Percentiles rank a stretch among this genome's conserved stretches.
Evolutionary conservation across 73 alveolate genomes (phyloP).

Genomic region (Tetrahymena malaccensis): DNA sequence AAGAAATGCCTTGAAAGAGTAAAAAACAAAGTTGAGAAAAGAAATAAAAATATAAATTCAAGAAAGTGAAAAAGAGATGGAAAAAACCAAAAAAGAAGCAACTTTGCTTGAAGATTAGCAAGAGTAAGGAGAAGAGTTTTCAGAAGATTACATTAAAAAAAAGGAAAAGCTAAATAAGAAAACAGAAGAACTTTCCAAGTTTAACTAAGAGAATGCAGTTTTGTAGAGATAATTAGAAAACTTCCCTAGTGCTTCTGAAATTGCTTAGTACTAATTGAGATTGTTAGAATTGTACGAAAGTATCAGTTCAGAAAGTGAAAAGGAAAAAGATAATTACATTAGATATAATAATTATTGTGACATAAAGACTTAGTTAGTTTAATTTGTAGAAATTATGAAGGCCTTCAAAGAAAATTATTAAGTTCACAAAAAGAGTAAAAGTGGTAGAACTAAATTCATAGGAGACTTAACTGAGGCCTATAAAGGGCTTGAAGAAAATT

Average conservation of each 20-base stretch:
- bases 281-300: slow-evolving; percentile 48
- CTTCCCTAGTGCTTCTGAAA: slow-evolving; percentile 43
- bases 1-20: slow-evolving; percentile 9
- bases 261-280: slow-evolving; percentile 45
- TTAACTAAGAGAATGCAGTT: slow-evolving; percentile 51
- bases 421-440: slow-evolving; percentile 19
- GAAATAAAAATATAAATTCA: slow-evolving; percentile 20
- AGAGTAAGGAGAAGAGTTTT: not conserved
- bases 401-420: slow-evolving; percentile 31
- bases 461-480: slow-evolving; percentile 20
- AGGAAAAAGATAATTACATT: slow-evolving; percentile 15
- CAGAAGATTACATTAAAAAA: slow-evolving; percentile 9
- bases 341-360: slow-evolving; percentile 44
- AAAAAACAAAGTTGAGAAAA: slow-evolving; percentile 4
- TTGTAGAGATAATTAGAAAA: slow-evolving; percentile 46
- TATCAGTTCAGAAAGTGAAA: slow-evolving; percentile 45
- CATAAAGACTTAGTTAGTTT: slow-evolving; percentile 12
- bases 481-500: slow-evolving; percentile 13
- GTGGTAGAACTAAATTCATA: slow-evolving; percentile 27
- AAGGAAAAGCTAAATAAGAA: slow-evolving; percentile 26
- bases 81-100: slow-evolving; percentile 3
- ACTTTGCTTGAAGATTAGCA: slow-evolving; percentile 4
- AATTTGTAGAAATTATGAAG: slow-evolving; percentile 34
- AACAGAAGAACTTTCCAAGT: slow-evolving; percentile 5
- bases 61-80: slow-evolving; percentile 9